Base-by-base conservation (phyloP, 352 stramenopile genomes). In the Plasmopara muralis region DNA sequence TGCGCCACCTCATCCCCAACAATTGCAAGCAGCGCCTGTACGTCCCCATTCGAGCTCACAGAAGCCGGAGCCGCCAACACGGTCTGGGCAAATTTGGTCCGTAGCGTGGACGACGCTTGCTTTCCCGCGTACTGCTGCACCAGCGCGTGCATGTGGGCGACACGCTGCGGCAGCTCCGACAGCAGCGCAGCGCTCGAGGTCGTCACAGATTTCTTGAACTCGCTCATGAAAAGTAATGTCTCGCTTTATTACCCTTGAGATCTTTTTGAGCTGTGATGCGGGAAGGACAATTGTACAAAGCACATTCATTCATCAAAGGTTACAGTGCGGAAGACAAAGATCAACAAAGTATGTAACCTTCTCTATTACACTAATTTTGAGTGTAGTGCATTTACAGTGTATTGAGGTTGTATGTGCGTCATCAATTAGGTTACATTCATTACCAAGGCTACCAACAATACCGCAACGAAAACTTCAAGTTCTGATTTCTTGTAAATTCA, bases 1-100 rank as follows among this genome's bases (percentile, higher is more conserved):
- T 55, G 66, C 44, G 78, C 64, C 25, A 92, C 57, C 52, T 90
- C 72, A 54, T 89, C 74, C 18, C 60, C 58, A 45, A 82, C 65
- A 10, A 78, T 50, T 8, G 14, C 50, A 45, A 80, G 45, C 33
- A 83, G 70, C 43, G 50, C 48, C 44, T 72, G 48, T 38, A 85
- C 68, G 30, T 66, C 57, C 29, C 55, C 62, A 52, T 85, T 83
- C 25, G 62, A 56, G 49, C 51, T 55, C 43, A 83, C 60, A 30
- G 63, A 49, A 0, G 64, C 57, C 1, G 67, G 64, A 9, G 71
- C 52, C 10, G 62, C 54, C 45, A 57, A 35, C 50, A 78, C 46
- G n/a, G 40, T 30, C 44, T 75, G 57, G 45, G 60, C 59, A 43
- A 80, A 72, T 43, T 61, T 65, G 33, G 52, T 44, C 53, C 64